Percentiles rank a stretch among this genome's conserved stretches.
Evolutionary conservation across 2,329 filamentous ascomycete genomes (phyloP).

Genomic region (Mycosphaerella sp.): DNA sequence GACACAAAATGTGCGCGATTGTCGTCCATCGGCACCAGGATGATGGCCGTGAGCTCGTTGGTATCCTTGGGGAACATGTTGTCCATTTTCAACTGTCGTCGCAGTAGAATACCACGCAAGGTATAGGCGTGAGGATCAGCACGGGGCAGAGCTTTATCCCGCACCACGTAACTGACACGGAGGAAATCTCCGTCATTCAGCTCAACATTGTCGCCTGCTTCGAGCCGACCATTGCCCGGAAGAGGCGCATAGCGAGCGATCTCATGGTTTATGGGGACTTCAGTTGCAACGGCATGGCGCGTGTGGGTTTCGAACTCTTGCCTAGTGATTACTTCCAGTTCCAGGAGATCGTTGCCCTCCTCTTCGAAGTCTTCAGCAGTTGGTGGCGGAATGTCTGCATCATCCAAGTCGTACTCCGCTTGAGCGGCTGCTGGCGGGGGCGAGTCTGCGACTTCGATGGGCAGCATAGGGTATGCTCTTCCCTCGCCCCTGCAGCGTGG

Average conservation of each 20-base stretch:
- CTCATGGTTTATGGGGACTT: neutral
- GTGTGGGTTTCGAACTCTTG: neutral
- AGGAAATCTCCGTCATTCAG: slow-evolving; percentile 37
- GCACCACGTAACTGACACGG: slow-evolving; percentile 36
- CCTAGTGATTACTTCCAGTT: neutral
- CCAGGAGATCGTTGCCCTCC: neutral
- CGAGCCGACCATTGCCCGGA: neutral
- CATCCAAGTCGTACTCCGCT: neutral
- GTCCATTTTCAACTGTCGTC: slow-evolving; percentile 31
- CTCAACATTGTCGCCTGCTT: slow-evolving; percentile 27
- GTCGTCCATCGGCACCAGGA: slow-evolving; percentile 15
- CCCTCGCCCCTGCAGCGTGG: neutral
- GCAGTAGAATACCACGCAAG: slow-evolving; percentile 38
- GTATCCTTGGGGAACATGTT: slow-evolving; percentile 34
- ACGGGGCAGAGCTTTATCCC: neutral
- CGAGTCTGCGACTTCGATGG: neutral
- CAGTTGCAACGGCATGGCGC: neutral
- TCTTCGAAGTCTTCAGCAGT: too few species aligned
- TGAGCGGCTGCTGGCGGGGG: neutral
- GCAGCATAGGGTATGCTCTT: neutral
- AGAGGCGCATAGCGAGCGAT: neutral
- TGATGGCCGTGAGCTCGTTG: slow-evolving; percentile 44
- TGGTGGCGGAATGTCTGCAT: neutral
- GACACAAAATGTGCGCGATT: slow-evolving; percentile 1
- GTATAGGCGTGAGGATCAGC: neutral